Percentiles rank a stretch among this genome's conserved stretches.
phyloP scores from a whole-genome alignment of 228 moss, liverwort and hornwort species.

The Sphagnum fallax region DNA sequence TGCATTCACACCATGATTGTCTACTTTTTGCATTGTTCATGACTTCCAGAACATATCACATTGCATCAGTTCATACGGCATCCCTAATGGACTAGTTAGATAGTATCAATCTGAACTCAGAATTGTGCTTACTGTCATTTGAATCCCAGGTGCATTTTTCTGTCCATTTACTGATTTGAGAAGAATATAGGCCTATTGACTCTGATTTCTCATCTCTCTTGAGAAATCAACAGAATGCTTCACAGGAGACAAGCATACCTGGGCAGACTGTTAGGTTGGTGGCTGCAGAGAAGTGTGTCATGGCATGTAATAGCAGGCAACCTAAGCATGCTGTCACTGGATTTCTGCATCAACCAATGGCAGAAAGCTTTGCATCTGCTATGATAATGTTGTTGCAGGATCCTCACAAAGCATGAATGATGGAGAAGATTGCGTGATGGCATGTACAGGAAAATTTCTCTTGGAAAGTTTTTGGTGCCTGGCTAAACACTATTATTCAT shows the following conservation, averaged over 20 bases:
- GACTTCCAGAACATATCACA: no score
- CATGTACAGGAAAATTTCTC: constrained; percentile 82
- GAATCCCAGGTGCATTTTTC: constrained; percentile 52
- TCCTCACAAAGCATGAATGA: constrained; percentile 33
- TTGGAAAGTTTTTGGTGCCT: constrained; percentile 70
- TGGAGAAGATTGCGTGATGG: constrained; percentile 75
- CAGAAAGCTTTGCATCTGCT: constrained; percentile 71
- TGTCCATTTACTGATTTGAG: constrained; percentile 94
- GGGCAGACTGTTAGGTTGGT: constrained; percentile 54
- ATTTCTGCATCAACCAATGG: constrained; percentile 73
- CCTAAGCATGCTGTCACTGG: constrained; percentile 76
- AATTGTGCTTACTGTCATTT: background rate
- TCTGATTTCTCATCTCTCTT: constrained; percentile 64
- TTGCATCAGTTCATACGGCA: no score
- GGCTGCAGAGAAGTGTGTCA: constrained; percentile 84
- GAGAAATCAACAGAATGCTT: constrained; percentile 29
- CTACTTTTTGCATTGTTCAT: no score
- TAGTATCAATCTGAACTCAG: no score
- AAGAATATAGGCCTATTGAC: constrained; percentile 85
- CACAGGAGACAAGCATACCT: constrained; percentile 9
- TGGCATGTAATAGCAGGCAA: constrained; percentile 95
- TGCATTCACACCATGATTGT: no score
- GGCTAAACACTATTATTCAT: constrained; percentile 46
- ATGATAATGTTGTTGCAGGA: constrained; percentile 66
- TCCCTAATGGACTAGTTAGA: no score